phyloP scores from a whole-genome alignment of 1,284 basidiomycete species.

The Prillingera fragicola region DNA sequence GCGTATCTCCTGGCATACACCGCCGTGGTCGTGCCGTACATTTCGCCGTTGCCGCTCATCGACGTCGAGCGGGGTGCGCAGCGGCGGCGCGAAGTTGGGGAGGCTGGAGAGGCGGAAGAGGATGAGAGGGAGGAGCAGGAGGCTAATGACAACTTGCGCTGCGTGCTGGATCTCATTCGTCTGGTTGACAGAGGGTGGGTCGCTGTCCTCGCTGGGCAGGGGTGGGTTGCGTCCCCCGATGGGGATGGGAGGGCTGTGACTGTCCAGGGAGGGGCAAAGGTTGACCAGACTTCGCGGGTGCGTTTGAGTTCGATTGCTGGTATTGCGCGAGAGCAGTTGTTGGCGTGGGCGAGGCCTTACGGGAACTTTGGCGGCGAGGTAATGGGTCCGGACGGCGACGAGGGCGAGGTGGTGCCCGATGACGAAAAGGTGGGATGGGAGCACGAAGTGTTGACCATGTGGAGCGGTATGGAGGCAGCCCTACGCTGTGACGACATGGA shows the following conservation, averaged over 20 bases:
- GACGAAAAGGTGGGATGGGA: slow-evolving; percentile 18
- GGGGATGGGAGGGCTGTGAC: background rate
- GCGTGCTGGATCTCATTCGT: slow-evolving; percentile 19
- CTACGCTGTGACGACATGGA: slow-evolving; percentile 10
- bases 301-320: slow-evolving; percentile 29
- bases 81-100: background rate
- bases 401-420: slow-evolving; percentile 4
- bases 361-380: slow-evolving; percentile 26
- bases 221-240: slow-evolving; percentile 16
- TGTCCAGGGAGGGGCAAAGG: slow-evolving; percentile 8
- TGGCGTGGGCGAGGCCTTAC: slow-evolving; percentile 35
- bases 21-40: slow-evolving; percentile 14
- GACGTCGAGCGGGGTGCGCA: background rate
- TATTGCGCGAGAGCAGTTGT: slow-evolving; percentile 19
- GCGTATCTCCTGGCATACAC: slow-evolving; percentile 32
- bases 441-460: slow-evolving; percentile 9
- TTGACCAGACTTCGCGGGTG: slow-evolving; percentile 27
- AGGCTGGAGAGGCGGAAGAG: background rate
- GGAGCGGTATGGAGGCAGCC: background rate
- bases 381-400: slow-evolving; percentile 9
- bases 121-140: slow-evolving; percentile 5
- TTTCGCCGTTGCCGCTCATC: slow-evolving; percentile 23
- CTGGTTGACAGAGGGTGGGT: slow-evolving; percentile 28
- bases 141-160: slow-evolving; percentile 14
- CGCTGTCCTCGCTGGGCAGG: slow-evolving; percentile 25